Percentiles rank a stretch among this genome's conserved stretches.
phyloP scores from a whole-genome alignment of 2,329 filamentous ascomycete genomes.

The Graphilbum sp. region DNA sequence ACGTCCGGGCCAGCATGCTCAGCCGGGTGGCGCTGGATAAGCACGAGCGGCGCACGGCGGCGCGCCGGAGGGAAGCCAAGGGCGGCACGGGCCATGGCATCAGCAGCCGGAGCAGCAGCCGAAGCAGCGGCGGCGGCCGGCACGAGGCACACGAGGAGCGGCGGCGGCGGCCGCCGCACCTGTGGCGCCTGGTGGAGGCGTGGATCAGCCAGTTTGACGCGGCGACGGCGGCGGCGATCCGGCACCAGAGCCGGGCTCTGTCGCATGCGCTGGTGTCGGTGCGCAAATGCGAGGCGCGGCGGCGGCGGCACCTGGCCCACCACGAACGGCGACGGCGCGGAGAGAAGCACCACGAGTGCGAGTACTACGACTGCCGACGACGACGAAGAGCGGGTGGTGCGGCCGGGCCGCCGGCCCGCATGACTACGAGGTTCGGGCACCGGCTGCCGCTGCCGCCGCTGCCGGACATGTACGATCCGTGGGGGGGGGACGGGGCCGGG shows the following conservation, averaged over 20 bases:
- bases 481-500: not conserved
- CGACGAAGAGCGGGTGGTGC: not conserved
- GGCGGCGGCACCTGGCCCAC: not conserved
- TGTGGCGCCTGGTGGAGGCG: slow-evolving; percentile 23
- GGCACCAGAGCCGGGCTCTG: slow-evolving; percentile 1
- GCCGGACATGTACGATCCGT: not conserved
- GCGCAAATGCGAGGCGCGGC: slow-evolving; percentile 6
- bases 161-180: slow-evolving; percentile 16
- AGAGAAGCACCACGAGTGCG: not conserved
- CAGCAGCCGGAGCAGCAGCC: not conserved
- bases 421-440: slow-evolving; percentile 8
- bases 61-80: too few species aligned
- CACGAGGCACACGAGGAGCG: too few species aligned
- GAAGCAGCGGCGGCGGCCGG: too few species aligned
- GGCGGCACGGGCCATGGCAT: too few species aligned
- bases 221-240: slow-evolving; percentile 1
- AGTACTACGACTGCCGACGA: not conserved
- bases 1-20: slow-evolving; percentile 27
- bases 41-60: too few species aligned
- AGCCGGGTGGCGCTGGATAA: slow-evolving; percentile 16
- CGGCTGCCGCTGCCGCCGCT: slow-evolving; percentile 8
- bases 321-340: not conserved
- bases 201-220: slow-evolving; percentile 22
- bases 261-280: slow-evolving; percentile 1
- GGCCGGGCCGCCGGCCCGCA: slow-evolving; percentile 6